phyloP scores from a whole-genome alignment of 176 grass and related monocot genomes.

The Avena sativa region DNA sequence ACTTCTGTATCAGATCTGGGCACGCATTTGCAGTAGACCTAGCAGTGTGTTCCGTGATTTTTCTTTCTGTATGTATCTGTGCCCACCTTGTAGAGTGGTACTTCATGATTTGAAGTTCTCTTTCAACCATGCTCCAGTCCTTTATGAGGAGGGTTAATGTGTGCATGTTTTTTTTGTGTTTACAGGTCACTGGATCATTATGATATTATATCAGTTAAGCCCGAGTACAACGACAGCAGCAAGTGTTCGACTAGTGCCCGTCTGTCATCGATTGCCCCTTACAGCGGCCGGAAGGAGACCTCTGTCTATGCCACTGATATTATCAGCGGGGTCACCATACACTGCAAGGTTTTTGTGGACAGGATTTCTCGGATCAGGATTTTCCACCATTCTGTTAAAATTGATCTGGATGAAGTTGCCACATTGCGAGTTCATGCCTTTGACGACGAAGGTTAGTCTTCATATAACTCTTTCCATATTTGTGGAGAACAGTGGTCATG shows the following conservation, averaged over 20 bases:
- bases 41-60: background rate
- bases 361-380: constrained; percentile 86
- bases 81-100: background rate
- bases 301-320: constrained; percentile 93
- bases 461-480: background rate
- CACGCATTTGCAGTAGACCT: background rate
- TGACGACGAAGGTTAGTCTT: constrained; percentile 73
- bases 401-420: constrained; percentile 90
- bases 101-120: background rate
- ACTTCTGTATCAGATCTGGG: background rate
- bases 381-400: constrained; percentile 94
- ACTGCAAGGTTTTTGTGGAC: constrained; percentile 91
- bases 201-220: constrained; percentile 85
- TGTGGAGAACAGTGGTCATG: background rate
- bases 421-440: constrained; percentile 81
- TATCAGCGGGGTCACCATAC: constrained; percentile 77
- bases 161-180: background rate
- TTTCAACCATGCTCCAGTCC: background rate
- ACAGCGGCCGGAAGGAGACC: constrained; percentile 83
- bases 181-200: constrained; percentile 94
- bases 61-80: background rate
- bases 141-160: background rate
- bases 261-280: constrained; percentile 77
- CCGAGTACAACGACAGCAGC: constrained; percentile 87
- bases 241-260: constrained; percentile 86